Conservation (phyloP, 176 grass and related monocot genomes). For the Oryza meyeriana region DNA sequence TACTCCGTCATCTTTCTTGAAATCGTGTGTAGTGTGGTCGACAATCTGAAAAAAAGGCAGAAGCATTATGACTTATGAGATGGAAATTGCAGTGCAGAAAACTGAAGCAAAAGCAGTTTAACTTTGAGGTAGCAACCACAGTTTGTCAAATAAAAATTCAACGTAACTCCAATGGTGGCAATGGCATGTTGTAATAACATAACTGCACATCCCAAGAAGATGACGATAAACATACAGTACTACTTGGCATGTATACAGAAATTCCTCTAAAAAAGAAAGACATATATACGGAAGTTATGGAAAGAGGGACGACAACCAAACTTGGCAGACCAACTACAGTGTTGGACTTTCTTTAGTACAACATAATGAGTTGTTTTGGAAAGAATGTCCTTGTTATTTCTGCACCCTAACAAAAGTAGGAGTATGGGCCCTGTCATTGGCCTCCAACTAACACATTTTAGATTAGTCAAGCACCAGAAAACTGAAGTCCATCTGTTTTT, state of each 20-base stretch:
- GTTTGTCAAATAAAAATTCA: background rate
- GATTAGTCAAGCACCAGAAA: background rate
- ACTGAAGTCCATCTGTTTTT: background rate
- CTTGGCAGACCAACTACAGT: background rate
- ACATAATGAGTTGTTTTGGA: background rate
- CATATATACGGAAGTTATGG: background rate
- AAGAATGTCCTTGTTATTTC: background rate
- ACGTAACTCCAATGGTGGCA: background rate
- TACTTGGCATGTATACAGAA: background rate
- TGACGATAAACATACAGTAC: background rate
- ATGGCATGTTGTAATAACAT: background rate
- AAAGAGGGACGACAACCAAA: background rate
- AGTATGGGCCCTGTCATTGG: background rate
- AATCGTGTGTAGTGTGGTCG: conserved; percentile 75
- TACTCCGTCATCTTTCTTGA: conserved; percentile 50
- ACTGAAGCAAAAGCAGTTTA: background rate
- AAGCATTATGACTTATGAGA: background rate
- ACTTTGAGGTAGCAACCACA: background rate
- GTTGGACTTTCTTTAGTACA: background rate
- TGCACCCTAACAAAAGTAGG: background rate
- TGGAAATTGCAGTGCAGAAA: background rate
- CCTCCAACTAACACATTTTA: background rate
- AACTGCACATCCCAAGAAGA: background rate
- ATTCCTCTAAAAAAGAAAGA: background rate
- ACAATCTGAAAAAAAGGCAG: conserved; percentile 49